Percentiles rank a stretch among this genome's conserved stretches.
phyloP scores from a whole-genome alignment of 176 grass and related monocot genomes.

The Alopecurus myosuroides region DNA sequence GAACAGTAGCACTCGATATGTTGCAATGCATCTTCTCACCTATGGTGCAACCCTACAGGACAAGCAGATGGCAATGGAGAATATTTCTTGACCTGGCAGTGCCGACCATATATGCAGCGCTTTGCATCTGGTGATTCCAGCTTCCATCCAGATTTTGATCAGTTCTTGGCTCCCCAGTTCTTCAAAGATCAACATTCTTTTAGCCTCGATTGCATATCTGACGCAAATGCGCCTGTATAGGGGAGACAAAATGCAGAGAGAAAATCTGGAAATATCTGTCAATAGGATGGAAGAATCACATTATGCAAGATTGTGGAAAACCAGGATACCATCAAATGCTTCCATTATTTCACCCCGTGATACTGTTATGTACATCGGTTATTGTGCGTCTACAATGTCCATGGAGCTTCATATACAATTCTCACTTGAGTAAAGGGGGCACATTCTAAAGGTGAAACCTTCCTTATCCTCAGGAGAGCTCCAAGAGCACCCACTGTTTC shows the following conservation, averaged over 20 bases:
- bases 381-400: slow-evolving; percentile 4
- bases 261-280: neutral
- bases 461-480: slow-evolving; percentile 40
- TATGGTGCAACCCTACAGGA: slow-evolving; percentile 13
- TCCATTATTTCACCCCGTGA: slow-evolving; percentile 1
- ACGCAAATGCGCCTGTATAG: neutral
- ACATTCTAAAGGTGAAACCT: slow-evolving; percentile 35
- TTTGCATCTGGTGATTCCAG: slow-evolving; percentile 10
- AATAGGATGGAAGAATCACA: neutral
- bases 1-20: slow-evolving; percentile 23
- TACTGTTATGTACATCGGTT: slow-evolving; percentile 17
- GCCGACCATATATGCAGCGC: neutral
- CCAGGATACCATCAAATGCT: neutral
- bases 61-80: slow-evolving; percentile 20
- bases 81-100: slow-evolving; percentile 24
- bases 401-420: slow-evolving; percentile 41
- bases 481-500: neutral
- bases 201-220: slow-evolving; percentile 19
- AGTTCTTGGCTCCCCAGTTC: slow-evolving; percentile 33
- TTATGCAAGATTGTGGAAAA: neutral
- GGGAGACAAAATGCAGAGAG: neutral
- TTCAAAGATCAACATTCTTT: neutral
- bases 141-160: slow-evolving; percentile 13
- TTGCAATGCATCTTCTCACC: neutral
- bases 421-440: slow-evolving; percentile 37